Conservation (phyloP, 352 stramenopile species). For the Pythium graminicola region DNA sequence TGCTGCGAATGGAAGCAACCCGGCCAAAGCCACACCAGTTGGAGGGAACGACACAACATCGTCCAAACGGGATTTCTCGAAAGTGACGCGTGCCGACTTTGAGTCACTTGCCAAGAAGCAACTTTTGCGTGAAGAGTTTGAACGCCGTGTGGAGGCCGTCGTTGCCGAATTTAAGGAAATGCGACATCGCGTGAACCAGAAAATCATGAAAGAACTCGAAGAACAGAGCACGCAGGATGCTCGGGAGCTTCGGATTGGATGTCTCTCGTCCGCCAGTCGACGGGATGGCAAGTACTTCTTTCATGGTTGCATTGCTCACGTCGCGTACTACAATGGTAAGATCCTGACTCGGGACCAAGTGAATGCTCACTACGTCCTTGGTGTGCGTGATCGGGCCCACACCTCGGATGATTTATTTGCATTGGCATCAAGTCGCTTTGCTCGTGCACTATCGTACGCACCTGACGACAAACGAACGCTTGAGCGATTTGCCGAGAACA, state of each 20-base stretch:
- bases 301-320: slow-evolving; percentile 70
- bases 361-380: slow-evolving; percentile 69
- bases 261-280: slow-evolving; percentile 46
- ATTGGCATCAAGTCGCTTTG: slow-evolving; percentile 63
- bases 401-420: slow-evolving; percentile 76
- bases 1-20: too few relatives aligned
- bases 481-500: slow-evolving; percentile 69
- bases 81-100: slow-evolving; percentile 62
- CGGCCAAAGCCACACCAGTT: neutral
- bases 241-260: slow-evolving; percentile 68
- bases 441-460: slow-evolving; percentile 44
- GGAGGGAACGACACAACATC: slow-evolving; percentile 1
- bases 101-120: slow-evolving; percentile 80
- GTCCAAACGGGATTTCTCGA: slow-evolving; percentile 53
- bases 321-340: slow-evolving; percentile 73
- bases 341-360: slow-evolving; percentile 60
- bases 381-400: slow-evolving; percentile 44
- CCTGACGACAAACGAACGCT: slow-evolving; percentile 61
- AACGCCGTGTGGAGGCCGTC: slow-evolving; percentile 44
- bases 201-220: slow-evolving; percentile 62
- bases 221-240: slow-evolving; percentile 50
- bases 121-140: slow-evolving; percentile 63
- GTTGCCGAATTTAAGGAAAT: slow-evolving; percentile 66
- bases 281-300: slow-evolving; percentile 84
- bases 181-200: slow-evolving; percentile 57